Evolutionary conservation across 2,329 filamentous ascomycete species (phyloP).

Genomic region (Conoideocrella luteorostrata): DNA sequence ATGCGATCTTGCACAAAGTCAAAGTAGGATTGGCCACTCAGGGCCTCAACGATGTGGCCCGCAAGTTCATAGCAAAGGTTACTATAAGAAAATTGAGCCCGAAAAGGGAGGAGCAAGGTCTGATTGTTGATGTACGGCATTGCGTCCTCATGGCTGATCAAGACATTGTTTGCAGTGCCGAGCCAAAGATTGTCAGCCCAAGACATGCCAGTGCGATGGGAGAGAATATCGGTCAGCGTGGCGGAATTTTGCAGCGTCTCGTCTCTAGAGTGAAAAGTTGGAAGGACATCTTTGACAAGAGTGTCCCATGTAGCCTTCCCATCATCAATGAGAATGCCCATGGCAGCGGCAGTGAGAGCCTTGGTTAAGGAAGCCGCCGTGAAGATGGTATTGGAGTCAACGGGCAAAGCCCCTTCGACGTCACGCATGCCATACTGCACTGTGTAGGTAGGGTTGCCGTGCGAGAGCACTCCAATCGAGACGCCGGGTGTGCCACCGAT

Average conservation of each 20-base stretch:
- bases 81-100: slow-evolving; percentile 18
- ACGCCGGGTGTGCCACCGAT: slow-evolving; percentile 12
- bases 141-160: neutral
- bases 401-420: slow-evolving; percentile 9
- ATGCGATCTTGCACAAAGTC: slow-evolving; percentile 17
- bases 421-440: slow-evolving; percentile 19
- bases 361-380: slow-evolving; percentile 21
- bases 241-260: slow-evolving; percentile 8
- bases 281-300: slow-evolving; percentile 15
- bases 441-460: slow-evolving; percentile 12
- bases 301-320: slow-evolving; percentile 18
- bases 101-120: neutral
- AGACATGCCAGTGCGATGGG: slow-evolving; percentile 18
- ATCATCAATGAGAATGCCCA: slow-evolving; percentile 20
- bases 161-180: slow-evolving; percentile 8
- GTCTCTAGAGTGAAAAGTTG: slow-evolving; percentile 16
- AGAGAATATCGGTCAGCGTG: slow-evolving; percentile 18
- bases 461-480: slow-evolving; percentile 18
- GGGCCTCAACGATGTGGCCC: slow-evolving; percentile 15
- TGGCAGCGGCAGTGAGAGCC: slow-evolving; percentile 18
- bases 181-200: slow-evolving; percentile 10
- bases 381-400: slow-evolving; percentile 20
- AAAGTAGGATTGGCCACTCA: slow-evolving; percentile 15
- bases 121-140: slow-evolving; percentile 5
- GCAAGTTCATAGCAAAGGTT: slow-evolving; percentile 19